A percentile compares a stretch with the other conserved stretches of the same genome.
These are phyloP conservation scores for Metarhizium rileyi DNA, from an alignment of 2,329 filamentous ascomycete species.

Conservation along the genomic window DNA sequence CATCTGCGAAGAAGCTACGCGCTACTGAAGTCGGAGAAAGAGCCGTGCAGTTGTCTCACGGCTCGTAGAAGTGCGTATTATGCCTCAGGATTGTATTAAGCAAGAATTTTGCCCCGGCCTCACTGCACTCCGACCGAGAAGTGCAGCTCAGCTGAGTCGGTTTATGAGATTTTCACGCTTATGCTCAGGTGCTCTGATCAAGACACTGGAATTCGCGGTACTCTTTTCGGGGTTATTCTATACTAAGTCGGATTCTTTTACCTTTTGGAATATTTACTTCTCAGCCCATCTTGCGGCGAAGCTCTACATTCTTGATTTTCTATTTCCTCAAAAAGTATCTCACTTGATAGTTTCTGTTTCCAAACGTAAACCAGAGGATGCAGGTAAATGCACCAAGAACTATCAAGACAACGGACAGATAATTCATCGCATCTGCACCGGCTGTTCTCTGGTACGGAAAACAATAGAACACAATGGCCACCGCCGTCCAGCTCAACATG, in stretches of 20 bases:
- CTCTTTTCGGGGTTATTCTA: too few species aligned
- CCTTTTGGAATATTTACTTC: too few species aligned
- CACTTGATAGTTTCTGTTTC: neutral
- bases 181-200: too few species aligned
- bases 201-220: too few species aligned
- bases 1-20: neutral
- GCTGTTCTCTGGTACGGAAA: slow-evolving; percentile 17
- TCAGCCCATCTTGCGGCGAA: neutral
- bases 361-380: neutral
- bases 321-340: neutral
- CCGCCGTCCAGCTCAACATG: slow-evolving; percentile 15
- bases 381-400: neutral
- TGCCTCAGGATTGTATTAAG: neutral
- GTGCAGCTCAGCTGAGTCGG: too few species aligned
- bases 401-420: slow-evolving; percentile 4
- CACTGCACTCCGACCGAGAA: too few species aligned
- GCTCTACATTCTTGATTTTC: neutral
- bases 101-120: too few species aligned
- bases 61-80: too few species aligned
- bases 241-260: too few species aligned
- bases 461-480: slow-evolving; percentile 18
- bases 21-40: neutral
- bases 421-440: slow-evolving; percentile 15
- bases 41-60: neutral
- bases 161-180: too few species aligned